Base-by-base conservation (phyloP, 805 yeast genomes). In the Lipomyces chichibuensis region DNA sequence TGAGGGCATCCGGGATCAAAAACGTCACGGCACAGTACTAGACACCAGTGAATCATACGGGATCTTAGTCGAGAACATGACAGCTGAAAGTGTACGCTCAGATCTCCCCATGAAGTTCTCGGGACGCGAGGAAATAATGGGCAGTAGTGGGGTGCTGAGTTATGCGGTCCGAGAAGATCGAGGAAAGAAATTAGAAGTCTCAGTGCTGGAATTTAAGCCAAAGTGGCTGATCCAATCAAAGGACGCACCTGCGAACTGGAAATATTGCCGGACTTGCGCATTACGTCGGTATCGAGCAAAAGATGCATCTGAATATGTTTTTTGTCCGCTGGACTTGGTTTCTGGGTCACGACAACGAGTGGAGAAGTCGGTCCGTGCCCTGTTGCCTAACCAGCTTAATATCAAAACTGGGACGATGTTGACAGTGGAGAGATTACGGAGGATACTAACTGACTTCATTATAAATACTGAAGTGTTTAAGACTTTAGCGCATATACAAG, bases 231-330 rank as follows among this genome's bases (percentile, higher is more conserved):
- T 78, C 39, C 84, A 80, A 69, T 82, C 85, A 51, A 79, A 77
- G 17, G 73, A 74, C 49, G 81, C 82, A 2, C 81, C 85, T 2
- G 68, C 1, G 1, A 65, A 65, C 35, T 74, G 81, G 27, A 33
- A 75, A 58, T 79, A 81, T 32, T 87, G 90, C 71, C 76, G 90
- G 6, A 87, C 88, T 2, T 87, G 90, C 72, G 88, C 88, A 65
- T 77, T 85, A 53, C 79, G 81, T 65, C 77, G 75, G 17, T 54
- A 59, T 62, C 65, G 71, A n/a, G 62, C 68, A 29, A 39, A 67
- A 76, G 58, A 57, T 17, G 76, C 75, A 14, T 60, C 71, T 5
- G 72, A 80, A 7, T 80, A 81, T 0, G 33, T 32, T 63, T 83
- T 83, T 72, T 86, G 89, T 71, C 84, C 87, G 0, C 71, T 83